phyloP scores from a whole-genome alignment of 2,329 filamentous ascomycete genomes.

The Nannizziopsis barbatae region DNA sequence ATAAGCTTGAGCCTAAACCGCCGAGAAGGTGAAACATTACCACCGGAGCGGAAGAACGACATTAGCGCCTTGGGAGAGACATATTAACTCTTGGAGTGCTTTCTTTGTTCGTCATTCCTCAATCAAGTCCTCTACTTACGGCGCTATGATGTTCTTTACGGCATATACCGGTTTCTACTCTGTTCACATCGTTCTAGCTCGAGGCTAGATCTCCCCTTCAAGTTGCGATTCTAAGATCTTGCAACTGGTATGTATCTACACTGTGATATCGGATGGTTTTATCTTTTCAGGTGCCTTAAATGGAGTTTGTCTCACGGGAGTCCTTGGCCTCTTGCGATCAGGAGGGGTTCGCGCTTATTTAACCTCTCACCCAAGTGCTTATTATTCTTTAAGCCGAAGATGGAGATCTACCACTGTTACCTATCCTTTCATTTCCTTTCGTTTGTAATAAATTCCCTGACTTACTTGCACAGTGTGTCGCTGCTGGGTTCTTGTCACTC shows the following conservation, averaged over 20 bases:
- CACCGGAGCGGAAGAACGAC: slow-evolving; percentile 30
- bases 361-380: not conserved
- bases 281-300: not conserved
- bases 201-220: slow-evolving; percentile 1
- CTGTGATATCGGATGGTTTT: slow-evolving; percentile 4
- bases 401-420: no score
- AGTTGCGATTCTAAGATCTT: slow-evolving; percentile 1
- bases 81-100: slow-evolving; percentile 5
- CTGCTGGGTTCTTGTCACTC: not conserved
- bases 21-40: slow-evolving; percentile 37
- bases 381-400: no score
- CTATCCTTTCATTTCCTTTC: no score
- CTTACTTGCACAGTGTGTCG: no score
- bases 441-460: no score
- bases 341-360: not conserved
- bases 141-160: slow-evolving; percentile 7
- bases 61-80: slow-evolving; percentile 13
- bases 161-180: slow-evolving; percentile 4
- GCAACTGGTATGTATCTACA: not conserved
- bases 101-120: not conserved
- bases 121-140: not conserved
- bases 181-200: not conserved
- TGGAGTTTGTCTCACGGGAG: slow-evolving; percentile 2
- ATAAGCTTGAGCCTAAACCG: slow-evolving; percentile 28
- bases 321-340: not conserved